Evolutionary conservation across 306 rosid genomes (phyloP), one percentile per base, ranked within the genome.

Genomic region (Gastrolobium bilobum): DNA sequence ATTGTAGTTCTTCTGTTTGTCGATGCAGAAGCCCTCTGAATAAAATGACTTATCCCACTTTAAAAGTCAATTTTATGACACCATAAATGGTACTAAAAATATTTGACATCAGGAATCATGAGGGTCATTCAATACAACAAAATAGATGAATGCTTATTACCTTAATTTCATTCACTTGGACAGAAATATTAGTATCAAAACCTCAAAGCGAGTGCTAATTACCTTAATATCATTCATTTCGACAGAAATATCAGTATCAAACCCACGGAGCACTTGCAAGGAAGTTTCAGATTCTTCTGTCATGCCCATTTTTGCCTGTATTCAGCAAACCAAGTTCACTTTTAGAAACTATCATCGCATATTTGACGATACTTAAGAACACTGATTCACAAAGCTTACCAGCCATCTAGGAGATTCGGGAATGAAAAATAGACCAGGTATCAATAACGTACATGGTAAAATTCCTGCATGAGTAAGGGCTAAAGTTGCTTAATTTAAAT

Each of bases 401-500:
- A 95, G 94, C 98, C 99, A 93, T 81, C 98, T 90, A 73, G 99
- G 99, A 75, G 98, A 93, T 80, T 95, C 99, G 0, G 98, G 99
- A 86, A 95, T 85, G 89, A 95, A 95, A 84, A 95, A 95, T 15
- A 95, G 86, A 77, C 92, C 98, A 68, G 98, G 99, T 77, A 95
- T 95, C 81, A 93, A 80, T 84, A 95, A 47, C 53, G 94, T 87
- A 82, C 99, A 95, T 0, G 99, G 99, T 74, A 95, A 76, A 77
- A 84, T 79, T 81, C 99, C 99, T 95, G 90, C 75, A 83, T 73
- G 15, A 62, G 68, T 67, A 61, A 73, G 44, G 37, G 9, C 63
- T 30, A 67, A 65, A 72, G 54, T 59, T 81, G 8, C 57, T 62
- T 79, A 82, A 79, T 53, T 64, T 64, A 63, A 50, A 76, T 11